phyloP scores from a whole-genome alignment of 345 rosid genomes.

The Heritiera fomes region DNA sequence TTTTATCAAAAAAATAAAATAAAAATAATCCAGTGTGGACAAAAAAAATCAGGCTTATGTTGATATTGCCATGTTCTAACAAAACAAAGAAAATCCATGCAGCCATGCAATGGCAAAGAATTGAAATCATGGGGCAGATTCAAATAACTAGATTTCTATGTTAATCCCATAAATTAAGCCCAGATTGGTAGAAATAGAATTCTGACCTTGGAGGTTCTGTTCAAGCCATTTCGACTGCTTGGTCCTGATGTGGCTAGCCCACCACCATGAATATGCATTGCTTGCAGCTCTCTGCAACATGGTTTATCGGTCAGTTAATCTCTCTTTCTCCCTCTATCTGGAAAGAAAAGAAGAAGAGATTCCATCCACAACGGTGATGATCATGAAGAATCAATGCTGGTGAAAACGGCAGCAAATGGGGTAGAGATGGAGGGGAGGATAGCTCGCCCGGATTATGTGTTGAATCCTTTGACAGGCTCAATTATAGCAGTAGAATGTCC shows the following conservation, averaged over 20 bases:
- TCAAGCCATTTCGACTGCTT: constrained; percentile 91
- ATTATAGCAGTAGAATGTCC: constrained; percentile 12
- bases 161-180: background rate
- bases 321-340: background rate
- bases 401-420: constrained; percentile 11
- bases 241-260: constrained; percentile 88
- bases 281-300: constrained; percentile 82
- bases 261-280: constrained; percentile 92
- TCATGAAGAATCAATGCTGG: constrained; percentile 10
- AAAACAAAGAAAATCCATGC: background rate
- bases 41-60: background rate
- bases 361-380: background rate
- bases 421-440: constrained; percentile 31
- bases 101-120: background rate
- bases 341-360: constrained; percentile 18
- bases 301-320: background rate
- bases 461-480: constrained; percentile 30
- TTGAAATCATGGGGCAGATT: background rate
- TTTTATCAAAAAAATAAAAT: background rate
- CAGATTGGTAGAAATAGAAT: background rate
- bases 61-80: background rate
- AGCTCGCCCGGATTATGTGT: constrained; percentile 31
- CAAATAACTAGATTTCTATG: background rate
- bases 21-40: too few species aligned
- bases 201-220: constrained; percentile 66